A percentile compares a stretch with the other conserved stretches of the same genome.
Conservation (phyloP, 2,329 filamentous ascomycete genomes). For the Phialophora verrucosa region DNA sequence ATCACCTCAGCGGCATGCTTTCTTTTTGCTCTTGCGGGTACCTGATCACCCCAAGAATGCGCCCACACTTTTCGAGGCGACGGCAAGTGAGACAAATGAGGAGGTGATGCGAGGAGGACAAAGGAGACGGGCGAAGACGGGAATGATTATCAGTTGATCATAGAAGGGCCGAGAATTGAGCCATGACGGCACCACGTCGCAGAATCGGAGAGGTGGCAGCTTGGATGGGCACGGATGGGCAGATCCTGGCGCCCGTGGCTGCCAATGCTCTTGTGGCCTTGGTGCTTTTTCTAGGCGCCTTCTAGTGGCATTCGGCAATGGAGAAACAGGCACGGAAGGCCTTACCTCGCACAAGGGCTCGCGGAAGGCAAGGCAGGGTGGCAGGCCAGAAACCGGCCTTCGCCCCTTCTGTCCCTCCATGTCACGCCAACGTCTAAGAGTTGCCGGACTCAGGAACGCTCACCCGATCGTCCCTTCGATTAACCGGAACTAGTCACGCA, state of each 20-base stretch:
- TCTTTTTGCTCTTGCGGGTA: neutral
- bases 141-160: slow-evolving; percentile 23
- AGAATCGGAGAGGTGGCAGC: slow-evolving; percentile 10
- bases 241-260: neutral
- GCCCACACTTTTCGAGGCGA: neutral
- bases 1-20: slow-evolving; percentile 17
- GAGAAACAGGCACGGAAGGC: neutral
- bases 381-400: neutral
- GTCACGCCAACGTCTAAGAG: slow-evolving; percentile 24
- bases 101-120: neutral
- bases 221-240: neutral
- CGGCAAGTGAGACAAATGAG: slow-evolving; percentile 3
- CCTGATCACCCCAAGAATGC: neutral
- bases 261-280: slow-evolving; percentile 1
- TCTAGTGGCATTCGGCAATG: slow-evolving; percentile 24
- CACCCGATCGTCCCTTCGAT: slow-evolving; percentile 26
- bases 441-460: slow-evolving; percentile 25
- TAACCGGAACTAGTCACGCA: slow-evolving; percentile 20
- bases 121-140: slow-evolving; percentile 5
- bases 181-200: slow-evolving; percentile 29
- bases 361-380: neutral
- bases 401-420: slow-evolving; percentile 10
- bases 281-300: slow-evolving; percentile 17
- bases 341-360: neutral
- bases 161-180: slow-evolving; percentile 33